Evolutionary conservation across 2,329 filamentous ascomycete species (phyloP).

Genomic region (Elsinoe perseae): DNA sequence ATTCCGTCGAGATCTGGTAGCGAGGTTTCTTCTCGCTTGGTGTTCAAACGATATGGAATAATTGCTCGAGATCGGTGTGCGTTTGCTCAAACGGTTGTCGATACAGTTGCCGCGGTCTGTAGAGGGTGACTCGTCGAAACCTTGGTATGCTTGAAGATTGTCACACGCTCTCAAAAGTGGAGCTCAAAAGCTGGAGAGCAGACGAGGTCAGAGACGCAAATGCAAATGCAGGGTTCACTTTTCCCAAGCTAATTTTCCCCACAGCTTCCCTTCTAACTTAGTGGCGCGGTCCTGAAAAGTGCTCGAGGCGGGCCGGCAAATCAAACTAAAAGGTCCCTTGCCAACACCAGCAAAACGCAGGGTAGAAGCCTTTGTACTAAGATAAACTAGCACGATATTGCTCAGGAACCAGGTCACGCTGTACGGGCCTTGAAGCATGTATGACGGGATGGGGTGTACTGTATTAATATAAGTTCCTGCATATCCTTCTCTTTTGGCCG

Average conservation of each 20-base stretch:
- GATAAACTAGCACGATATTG: not conserved
- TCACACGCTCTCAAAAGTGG: constrained; percentile 4
- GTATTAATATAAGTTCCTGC: not conserved
- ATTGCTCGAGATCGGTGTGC: not conserved
- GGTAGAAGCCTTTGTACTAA: constrained; percentile 1
- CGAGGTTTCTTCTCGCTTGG: not conserved
- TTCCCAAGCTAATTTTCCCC: constrained; percentile 6
- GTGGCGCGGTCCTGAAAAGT: not conserved
- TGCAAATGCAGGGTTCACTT: constrained; percentile 5
- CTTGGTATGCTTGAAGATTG: constrained; percentile 6
- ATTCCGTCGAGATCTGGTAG: constrained; percentile 2
- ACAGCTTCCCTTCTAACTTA: not conserved
- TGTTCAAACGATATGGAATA: not conserved
- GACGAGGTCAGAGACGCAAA: not conserved
- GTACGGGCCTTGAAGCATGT: not conserved
- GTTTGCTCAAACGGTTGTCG: not conserved
- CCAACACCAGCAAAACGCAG: not conserved
- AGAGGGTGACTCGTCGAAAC: not conserved
- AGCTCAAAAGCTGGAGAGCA: constrained; percentile 13
- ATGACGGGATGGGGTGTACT: not conserved
- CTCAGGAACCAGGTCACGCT: constrained; percentile 8
- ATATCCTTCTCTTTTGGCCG: not conserved
- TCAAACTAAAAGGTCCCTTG: not conserved
- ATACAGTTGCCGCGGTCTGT: not conserved
- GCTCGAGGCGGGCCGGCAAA: not conserved